A percentile compares a stretch with the other conserved stretches of the same genome.
Evolutionary conservation across 306 rosid species (phyloP).

Genomic region (Vigna radiata): DNA sequence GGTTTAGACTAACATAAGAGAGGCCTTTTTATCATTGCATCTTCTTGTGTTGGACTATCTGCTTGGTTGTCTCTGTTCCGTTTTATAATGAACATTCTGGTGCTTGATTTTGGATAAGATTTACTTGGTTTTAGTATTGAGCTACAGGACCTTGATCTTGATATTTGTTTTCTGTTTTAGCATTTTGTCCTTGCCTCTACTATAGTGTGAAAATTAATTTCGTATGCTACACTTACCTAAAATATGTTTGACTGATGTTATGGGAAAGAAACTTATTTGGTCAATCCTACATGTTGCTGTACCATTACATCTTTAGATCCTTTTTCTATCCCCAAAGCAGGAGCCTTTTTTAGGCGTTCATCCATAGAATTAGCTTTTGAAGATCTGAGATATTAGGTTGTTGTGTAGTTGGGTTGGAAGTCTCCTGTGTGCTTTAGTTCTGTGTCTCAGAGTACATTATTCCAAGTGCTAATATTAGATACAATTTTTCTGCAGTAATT

Average conservation of each 20-base stretch:
- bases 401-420: slow-evolving; percentile 42
- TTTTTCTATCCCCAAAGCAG: neutral
- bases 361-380: slow-evolving; percentile 25
- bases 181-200: neutral
- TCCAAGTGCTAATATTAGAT: slow-evolving; percentile 56
- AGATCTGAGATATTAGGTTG: slow-evolving; percentile 43
- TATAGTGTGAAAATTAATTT: neutral
- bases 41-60: neutral
- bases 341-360: slow-evolving; percentile 31
- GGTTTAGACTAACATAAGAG: slow-evolving; percentile 22
- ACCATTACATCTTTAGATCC: neutral
- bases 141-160: neutral
- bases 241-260: slow-evolving; percentile 15
- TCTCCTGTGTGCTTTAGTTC: slow-evolving; percentile 50
- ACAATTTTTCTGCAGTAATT: slow-evolving; percentile 65
- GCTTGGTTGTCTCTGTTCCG: neutral
- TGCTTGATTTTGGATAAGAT: neutral
- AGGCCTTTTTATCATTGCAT: neutral
- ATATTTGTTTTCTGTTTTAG: neutral
- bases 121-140: slow-evolving; percentile 3
- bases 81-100: slow-evolving; percentile 24
- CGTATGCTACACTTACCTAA: neutral
- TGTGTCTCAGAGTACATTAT: slow-evolving; percentile 48
- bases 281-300: slow-evolving; percentile 29
- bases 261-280: slow-evolving; percentile 30